phyloP scores from a whole-genome alignment of 2,329 filamentous ascomycete species.

The Penicillium brasilianum region DNA sequence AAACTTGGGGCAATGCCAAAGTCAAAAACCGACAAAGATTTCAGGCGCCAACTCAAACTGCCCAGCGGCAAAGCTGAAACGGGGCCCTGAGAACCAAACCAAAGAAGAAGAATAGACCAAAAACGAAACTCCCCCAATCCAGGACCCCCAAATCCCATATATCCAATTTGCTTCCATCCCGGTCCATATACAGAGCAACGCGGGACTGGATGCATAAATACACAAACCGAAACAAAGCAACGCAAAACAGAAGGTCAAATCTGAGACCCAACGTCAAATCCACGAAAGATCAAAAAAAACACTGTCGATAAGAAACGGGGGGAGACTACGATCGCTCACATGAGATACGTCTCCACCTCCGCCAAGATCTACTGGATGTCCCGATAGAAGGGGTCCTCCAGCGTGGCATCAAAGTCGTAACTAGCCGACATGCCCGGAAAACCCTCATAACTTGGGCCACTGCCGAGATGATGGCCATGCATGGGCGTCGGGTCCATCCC shows the following conservation, averaged over 20 bases:
- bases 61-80: background rate
- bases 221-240: background rate
- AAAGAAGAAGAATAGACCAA: no score
- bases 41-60: constrained; percentile 1
- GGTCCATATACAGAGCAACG: background rate
- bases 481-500: constrained; percentile 36
- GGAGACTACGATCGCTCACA: constrained; percentile 32
- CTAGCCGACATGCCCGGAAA: constrained; percentile 30
- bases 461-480: constrained; percentile 7
- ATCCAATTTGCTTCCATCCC: background rate
- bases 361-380: constrained; percentile 39
- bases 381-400: constrained; percentile 40
- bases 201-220: background rate
- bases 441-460: constrained; percentile 36
- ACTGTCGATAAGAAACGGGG: constrained; percentile 8
- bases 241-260: no score
- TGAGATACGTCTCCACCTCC: constrained; percentile 45
- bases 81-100: background rate
- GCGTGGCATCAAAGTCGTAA: constrained; percentile 40
- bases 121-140: background rate
- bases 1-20: background rate
- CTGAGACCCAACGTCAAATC: constrained; percentile 15
- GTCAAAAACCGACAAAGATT: background rate
- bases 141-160: background rate
- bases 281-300: constrained; percentile 1